Evolutionary conservation across 345 rosid species (phyloP).

Genomic region (Aethionema arabicum): DNA sequence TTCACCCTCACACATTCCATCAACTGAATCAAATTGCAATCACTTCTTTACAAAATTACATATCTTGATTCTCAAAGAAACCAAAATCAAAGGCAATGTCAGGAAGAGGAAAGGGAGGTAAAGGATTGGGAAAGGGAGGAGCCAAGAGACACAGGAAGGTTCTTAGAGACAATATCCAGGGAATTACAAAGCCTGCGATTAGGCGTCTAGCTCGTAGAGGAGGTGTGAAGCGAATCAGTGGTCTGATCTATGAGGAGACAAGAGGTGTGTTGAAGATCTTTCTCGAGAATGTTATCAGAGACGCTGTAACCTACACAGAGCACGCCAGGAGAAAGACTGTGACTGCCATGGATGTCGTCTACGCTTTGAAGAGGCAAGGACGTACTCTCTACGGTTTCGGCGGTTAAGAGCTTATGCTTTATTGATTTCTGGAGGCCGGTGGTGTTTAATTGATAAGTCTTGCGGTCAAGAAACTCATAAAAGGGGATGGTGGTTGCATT

Average conservation of each 20-base stretch:
- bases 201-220: constrained; percentile 43
- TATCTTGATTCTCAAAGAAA: background rate
- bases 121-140: constrained; percentile 49
- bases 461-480: constrained; percentile 23
- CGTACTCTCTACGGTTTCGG: constrained; percentile 44
- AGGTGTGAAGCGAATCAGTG: constrained; percentile 44
- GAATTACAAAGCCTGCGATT: constrained; percentile 47
- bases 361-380: constrained; percentile 45
- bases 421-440: background rate
- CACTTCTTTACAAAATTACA: too few species aligned
- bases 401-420: constrained; percentile 16
- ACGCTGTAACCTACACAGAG: constrained; percentile 46
- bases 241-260: constrained; percentile 43
- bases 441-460: constrained; percentile 11
- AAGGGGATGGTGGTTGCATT: background rate
- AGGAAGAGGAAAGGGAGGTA: constrained; percentile 49
- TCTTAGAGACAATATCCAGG: constrained; percentile 41
- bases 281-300: constrained; percentile 44
- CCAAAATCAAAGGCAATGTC: constrained; percentile 26
- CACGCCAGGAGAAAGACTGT: constrained; percentile 46
- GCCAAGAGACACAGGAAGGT: constrained; percentile 46
- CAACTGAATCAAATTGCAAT: background rate
- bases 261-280: constrained; percentile 44
- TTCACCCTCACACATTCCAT: background rate
- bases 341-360: constrained; percentile 49